Conservation (phyloP, 495 filamentous ascomycete genomes). For the Astrocystis sublimbata region DNA sequence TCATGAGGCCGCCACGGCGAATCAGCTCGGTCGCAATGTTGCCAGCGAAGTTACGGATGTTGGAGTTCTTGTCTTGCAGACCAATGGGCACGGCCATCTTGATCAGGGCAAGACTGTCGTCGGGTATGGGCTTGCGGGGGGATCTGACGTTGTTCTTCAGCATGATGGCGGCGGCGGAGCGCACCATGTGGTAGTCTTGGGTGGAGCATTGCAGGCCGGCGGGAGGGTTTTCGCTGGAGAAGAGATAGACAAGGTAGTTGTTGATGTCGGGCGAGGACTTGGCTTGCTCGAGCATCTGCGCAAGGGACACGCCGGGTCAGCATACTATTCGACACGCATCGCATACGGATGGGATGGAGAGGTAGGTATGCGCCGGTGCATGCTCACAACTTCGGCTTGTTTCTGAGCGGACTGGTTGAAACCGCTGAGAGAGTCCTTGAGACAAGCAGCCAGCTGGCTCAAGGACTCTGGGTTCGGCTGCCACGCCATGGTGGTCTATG, state of each 20-base stretch:
- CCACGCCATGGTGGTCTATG: conserved; percentile 79
- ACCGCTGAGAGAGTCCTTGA: conserved; percentile 88
- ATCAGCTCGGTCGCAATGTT: conserved; percentile 96
- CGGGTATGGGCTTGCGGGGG: conserved; percentile 69
- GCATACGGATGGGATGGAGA: neutral
- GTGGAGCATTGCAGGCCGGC: conserved; percentile 55
- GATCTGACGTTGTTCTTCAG: conserved; percentile 88
- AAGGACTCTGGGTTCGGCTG: conserved; percentile 85
- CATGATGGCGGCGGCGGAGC: conserved; percentile 86
- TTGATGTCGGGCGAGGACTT: conserved; percentile 90
- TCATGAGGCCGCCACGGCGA: conserved; percentile 76
- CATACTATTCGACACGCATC: conserved; percentile 3
- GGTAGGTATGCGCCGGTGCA: neutral
- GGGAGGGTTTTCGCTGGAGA: conserved; percentile 67
- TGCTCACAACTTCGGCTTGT: conserved; percentile 69
- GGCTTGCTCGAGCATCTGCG: conserved; percentile 90
- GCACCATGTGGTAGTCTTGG: conserved; percentile 68
- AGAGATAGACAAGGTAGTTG: conserved; percentile 93
- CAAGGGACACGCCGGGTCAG: conserved; percentile 14
- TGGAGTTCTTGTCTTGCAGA: conserved; percentile 75
- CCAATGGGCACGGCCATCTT: conserved; percentile 74
- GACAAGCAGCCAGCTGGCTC: conserved; percentile 81
- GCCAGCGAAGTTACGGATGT: conserved; percentile 86
- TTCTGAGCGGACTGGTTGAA: conserved; percentile 76
- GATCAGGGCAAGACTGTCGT: conserved; percentile 68